Base-by-base conservation (phyloP, 2,329 filamentous ascomycete species). In the Geosmithia morbida region DNA sequence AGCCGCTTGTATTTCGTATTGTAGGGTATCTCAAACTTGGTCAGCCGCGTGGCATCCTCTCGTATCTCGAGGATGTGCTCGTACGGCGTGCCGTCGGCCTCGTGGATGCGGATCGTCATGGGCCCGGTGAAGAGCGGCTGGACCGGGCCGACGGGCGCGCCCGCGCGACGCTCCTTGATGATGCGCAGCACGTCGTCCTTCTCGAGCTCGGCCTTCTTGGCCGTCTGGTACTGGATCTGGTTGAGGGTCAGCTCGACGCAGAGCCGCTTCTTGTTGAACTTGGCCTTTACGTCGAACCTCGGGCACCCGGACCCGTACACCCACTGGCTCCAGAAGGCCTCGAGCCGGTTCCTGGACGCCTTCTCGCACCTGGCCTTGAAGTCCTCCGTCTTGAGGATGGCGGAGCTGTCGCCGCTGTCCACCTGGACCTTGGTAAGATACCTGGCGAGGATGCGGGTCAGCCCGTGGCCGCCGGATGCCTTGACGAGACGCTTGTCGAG, bases 1-100 rank as follows among this genome's bases (percentile, higher is more conserved):
- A 98, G 73, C 8, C 94, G 82, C 68, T 97, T 98, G 68, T 98
- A 98, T 61, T 98, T 98, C 0, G 92, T 98, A 57, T 97, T 97
- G 66, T 98, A 98, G 0, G 90, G 89, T 51, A 98, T 96, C 51
- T 96, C 89, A 50, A 97, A 85, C 59, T 85, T 92, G 20, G 72
- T 73, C 1, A 68, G 69, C 55, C 84, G 87, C 2, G 85, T 86
- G 14, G 79, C 77, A 26, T 83, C 82, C 54, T 96, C 88, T 50
- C 88, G 88, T 59, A 98, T 94, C 57, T 96, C 87, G 30, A 97
- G 83, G 52, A 96, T 96, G 59, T 98, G 92, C 61, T 98, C 92
- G 59, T 98, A 98, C 2, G 92, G 92, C 0, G 92, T 97, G 10
- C 92, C 92, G 58, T 98, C 94, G 20, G 92, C 92, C 67, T 98